Evolutionary conservation across 768 basidiomycete species (phyloP).

Genomic region (Tulasnella calospora): DNA sequence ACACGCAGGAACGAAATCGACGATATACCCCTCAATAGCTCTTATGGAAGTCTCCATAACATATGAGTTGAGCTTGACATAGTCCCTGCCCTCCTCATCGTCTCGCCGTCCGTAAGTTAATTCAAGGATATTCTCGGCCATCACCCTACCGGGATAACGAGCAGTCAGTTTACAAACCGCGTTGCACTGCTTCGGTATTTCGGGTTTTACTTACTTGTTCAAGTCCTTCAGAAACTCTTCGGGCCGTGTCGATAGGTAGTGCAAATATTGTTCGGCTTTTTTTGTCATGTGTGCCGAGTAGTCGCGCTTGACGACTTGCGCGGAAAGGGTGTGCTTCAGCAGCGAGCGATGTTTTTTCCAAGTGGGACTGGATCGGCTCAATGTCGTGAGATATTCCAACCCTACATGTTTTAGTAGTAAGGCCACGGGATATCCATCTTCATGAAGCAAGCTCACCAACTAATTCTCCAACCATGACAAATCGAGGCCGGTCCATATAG

Average conservation of each 20-base stretch:
- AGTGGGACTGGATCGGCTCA: neutral
- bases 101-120: neutral
- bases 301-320: neutral
- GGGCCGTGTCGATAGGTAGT: neutral
- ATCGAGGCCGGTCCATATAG: slow-evolving; percentile 27
- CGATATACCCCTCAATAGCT: neutral
- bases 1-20: neutral
- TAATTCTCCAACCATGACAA: neutral
- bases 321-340: neutral
- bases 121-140: neutral
- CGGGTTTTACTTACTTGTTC: neutral
- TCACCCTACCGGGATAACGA: neutral
- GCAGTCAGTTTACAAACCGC: no score
- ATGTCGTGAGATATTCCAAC: neutral
- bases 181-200: no score
- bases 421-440: neutral
- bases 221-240: neutral
- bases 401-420: neutral
- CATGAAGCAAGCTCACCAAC: neutral
- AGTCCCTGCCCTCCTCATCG: neutral
- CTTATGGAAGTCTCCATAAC: neutral
- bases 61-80: neutral
- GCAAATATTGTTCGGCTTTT: neutral
- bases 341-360: neutral
- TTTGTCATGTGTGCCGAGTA: neutral